Base-by-base conservation (phyloP, 805 yeast genomes). In the Pichia heedii region DNA sequence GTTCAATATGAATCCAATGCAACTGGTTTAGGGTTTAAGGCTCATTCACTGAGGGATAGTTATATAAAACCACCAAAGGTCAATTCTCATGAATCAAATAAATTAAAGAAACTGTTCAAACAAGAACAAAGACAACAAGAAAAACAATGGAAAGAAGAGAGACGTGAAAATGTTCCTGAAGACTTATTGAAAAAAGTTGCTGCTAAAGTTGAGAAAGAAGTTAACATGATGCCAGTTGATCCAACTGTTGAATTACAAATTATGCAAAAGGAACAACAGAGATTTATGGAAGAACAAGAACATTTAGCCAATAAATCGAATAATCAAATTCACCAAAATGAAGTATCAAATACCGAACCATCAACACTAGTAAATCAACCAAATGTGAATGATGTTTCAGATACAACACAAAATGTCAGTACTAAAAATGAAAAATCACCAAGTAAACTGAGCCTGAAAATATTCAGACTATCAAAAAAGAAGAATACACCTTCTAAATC, bases 31-130 rank as follows among this genome's bases (percentile, higher is more conserved):
- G 64, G 63, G 11, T 62, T 63, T 40, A 50, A 46, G 15, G 49
- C 56, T 7, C 60, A 63, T 39, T 59, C 64, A 7, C 34, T 63
- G 35, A 51, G 66, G 37, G 59, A 52, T 22, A 36, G 44, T 10
- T 47, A 51, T 35, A 22, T 26, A 8, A 37, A 33, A 36, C 16
- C 37, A 10, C 44, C 51, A 30, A 36, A 22, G 6, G 10, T 19
- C 2, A 41, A 37, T 20, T 29, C 36, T 1, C 37, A 40, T 40
- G 52, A 47, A 8, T 22, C 36, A 4, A 41, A 27, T 16, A 42
- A 49, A 37, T 36, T 48, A 10, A 48, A 50, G 37, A 60, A 55
- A 29, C 41, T 50, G 41, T 42, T 51, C 15, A 50, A 54, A 40
- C 50, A 50, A 37, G 54, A 55, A 37, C 53, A 53, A 16, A 60